Base-by-base conservation (phyloP, 192 early-diverging fungal genomes). In the Podila minutissima region DNA sequence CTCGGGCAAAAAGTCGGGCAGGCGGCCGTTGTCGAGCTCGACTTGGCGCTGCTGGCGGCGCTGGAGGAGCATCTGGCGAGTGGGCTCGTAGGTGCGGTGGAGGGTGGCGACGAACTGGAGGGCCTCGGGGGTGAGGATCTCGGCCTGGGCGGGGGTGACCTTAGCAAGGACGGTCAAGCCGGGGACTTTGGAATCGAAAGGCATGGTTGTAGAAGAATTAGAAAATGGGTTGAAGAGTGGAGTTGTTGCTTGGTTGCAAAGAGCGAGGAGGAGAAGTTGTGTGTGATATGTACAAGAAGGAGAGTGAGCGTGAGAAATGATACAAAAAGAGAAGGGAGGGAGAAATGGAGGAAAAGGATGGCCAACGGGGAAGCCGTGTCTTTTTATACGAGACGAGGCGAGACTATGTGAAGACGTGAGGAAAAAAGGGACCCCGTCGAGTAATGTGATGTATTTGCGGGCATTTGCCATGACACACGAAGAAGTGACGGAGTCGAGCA, bases 1-100 rank as follows among this genome's bases (percentile, higher is more conserved):
- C 87, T 96, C 92, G 33, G 97, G 94, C 69, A 97, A 83, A 84
- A 99, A 97, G 75, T 96, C 95, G 57, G 95, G 95, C 37, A 97
- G 86, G 22, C 82, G 78, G 38, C 95, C 96, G 22, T 89, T 87
- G 72, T 98, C 95, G 51, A 98, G 82, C 26, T 89, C 33, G 33
- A 33, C 33, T 3, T 33, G 33, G 33, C 33, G 77, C 68, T 91
- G 83, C 83, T 97, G 94, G 61, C 95, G 91, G 67, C 97, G 94
- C n/a, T 91, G 87, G 20, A 98, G 86, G 38, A 98, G 90, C 37
- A 87, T 84, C 88, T 95, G 95, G 72, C 97, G 94, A 53, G 93
- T 94, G 35, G 33, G 5, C 33, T 83, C 82, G 83, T 98, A 97
- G 65, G 91, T 84, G 37, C 95, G 88, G 74, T 98, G 95, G 59